phyloP scores from a whole-genome alignment of 257 asterid genomes.

The Gentiana dahurica region DNA sequence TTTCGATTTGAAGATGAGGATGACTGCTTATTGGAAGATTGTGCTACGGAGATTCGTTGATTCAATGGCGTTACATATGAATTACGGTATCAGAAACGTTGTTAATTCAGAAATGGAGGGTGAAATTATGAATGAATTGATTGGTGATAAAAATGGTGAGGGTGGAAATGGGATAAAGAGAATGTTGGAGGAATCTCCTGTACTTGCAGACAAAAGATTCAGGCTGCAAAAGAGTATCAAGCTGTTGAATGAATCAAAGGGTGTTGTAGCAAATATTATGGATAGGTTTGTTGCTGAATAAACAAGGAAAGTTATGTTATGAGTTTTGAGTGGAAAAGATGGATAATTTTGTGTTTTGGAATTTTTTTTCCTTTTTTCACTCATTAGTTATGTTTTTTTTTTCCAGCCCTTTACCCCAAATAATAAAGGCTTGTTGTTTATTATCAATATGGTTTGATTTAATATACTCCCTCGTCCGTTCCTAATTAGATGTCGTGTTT shows the following conservation, averaged over 20 bases:
- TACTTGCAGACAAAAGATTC: conserved; percentile 15
- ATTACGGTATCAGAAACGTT: conserved; percentile 14
- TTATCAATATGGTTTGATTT: too few relatives aligned
- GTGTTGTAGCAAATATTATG: not conserved
- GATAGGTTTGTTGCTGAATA: not conserved
- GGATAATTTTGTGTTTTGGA: too few relatives aligned
- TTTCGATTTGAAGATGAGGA: not conserved
- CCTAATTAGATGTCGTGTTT: too few relatives aligned
- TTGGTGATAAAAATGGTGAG: conserved; percentile 21
- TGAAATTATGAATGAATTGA: conserved; percentile 17
- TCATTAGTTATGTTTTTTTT: too few relatives aligned
- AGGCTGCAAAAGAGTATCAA: conserved; percentile 9
- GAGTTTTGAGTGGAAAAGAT: too few relatives aligned
- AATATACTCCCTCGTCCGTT: too few relatives aligned
- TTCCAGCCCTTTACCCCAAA: too few relatives aligned
- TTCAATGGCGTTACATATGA: conserved; percentile 22
- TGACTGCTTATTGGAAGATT: conserved; percentile 22
- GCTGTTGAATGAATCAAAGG: conserved; percentile 20
- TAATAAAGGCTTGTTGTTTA: too few relatives aligned
- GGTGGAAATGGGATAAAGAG: too few relatives aligned
- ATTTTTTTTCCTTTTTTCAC: too few relatives aligned
- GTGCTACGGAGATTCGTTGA: conserved; percentile 25
- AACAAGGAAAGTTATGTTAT: too few relatives aligned
- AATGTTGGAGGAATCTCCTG: conserved; percentile 5
- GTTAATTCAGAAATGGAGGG: conserved; percentile 17